Evolutionary conservation across 2,329 filamentous ascomycete species (phyloP), one percentile per base, ranked within the genome.

Genomic region (Ophiostoma australiae): DNA sequence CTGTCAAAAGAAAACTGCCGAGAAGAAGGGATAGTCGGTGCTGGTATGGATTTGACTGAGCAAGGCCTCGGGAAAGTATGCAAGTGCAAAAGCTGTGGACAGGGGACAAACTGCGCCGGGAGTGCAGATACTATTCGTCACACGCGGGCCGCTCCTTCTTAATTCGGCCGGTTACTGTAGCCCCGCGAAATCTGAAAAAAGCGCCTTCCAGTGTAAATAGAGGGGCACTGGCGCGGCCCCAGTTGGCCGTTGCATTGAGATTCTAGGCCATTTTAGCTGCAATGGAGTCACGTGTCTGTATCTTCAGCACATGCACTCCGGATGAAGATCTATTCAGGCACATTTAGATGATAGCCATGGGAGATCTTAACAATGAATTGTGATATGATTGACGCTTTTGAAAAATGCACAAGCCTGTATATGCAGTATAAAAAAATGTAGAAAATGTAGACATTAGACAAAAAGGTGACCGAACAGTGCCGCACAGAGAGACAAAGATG

Each of bases 131-230:
- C 17, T 23, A n/a, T 63, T 33, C 61, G 33, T 65, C 37, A 61
- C 44, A 69, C 58, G 58, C 70, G 39, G 65, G 58, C 41, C 61
- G 69, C 55, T 55, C 68, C 71, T 71, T 52, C 69, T 68, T 66
- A 52, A 33, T 23, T 44, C 11, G 20, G 66, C 61, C 48, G 48
- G 66, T 61, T 65, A 48, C 3, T 48, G 41, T 52, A 71, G 71
- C 71, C 71, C 71, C 71, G 71, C 71, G 67, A 72, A 71, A 55
- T 65, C 35, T 23, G 55, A 68, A 70, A 72, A 72, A 70, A 61
- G 67, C 27, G 61, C n/a, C 61, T 11, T 2, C 27, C 61, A 65
- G 31, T 37, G 61, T 65, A 33, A 65, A 65, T 65, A 65, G 70
- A 72, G 70, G 70, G 70, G 70, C 70, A 71, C 61, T 37, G 27